Percentiles rank a stretch among this genome's conserved stretches.
Evolutionary conservation across 805 yeast genomes (phyloP).

Genomic region (Suhomyces sp.): DNA sequence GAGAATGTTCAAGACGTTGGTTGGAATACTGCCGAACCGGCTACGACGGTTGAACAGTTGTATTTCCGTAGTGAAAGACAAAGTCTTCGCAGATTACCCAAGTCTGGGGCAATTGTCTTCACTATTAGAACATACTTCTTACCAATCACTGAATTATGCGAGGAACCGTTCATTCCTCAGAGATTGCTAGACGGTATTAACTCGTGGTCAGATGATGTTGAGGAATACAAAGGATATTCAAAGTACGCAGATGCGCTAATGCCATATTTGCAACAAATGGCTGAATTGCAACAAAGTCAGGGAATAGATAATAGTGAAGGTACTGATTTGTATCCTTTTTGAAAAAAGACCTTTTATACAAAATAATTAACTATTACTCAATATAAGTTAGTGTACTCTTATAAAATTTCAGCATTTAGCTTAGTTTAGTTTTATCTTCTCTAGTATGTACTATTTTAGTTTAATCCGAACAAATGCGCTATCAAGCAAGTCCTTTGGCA

Average conservation of each 20-base stretch:
- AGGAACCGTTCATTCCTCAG: conserved; percentile 62
- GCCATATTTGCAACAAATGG: conserved; percentile 52
- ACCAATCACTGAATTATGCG: conserved; percentile 50
- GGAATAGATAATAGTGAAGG: conserved; percentile 43
- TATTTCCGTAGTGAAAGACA: conserved; percentile 66
- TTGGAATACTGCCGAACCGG: conserved; percentile 60
- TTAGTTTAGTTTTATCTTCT: too few species aligned
- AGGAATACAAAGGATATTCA: conserved; percentile 56
- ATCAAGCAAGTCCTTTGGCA: too few species aligned
- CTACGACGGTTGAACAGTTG: conserved; percentile 44
- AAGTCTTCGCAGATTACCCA: conserved; percentile 58
- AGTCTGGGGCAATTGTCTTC: conserved; percentile 55
- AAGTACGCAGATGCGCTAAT: conserved; percentile 51
- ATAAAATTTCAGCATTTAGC: background rate
- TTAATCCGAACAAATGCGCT: too few species aligned
- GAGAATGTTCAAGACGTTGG: conserved; percentile 46
- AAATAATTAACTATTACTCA: background rate
- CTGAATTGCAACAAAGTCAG: conserved; percentile 44
- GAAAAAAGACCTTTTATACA: conserved; percentile 2
- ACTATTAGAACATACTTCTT: conserved; percentile 63
- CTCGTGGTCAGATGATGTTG: conserved; percentile 61
- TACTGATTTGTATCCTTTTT: conserved; percentile 43
- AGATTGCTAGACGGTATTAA: conserved; percentile 56
- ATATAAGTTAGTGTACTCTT: conserved; percentile 10
- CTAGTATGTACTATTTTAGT: too few species aligned